Conservation (phyloP, 2,329 filamentous ascomycete species). For the Alternaria atra region DNA sequence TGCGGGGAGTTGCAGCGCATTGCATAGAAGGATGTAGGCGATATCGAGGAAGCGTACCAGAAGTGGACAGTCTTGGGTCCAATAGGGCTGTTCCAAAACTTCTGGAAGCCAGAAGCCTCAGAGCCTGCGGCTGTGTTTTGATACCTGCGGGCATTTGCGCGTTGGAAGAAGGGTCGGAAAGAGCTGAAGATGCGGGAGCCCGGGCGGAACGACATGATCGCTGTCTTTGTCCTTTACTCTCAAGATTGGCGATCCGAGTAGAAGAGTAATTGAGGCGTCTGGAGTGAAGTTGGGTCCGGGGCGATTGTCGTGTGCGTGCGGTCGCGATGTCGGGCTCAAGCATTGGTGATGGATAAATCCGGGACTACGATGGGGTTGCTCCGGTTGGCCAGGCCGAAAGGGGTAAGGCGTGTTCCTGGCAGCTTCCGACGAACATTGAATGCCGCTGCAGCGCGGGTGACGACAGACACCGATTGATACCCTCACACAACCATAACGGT, state of each 20-base stretch:
- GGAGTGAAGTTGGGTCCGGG: background rate
- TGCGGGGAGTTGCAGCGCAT: constrained; percentile 9
- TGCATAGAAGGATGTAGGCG: background rate
- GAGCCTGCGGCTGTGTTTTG: constrained; percentile 70
- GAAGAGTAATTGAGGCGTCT: constrained; percentile 51
- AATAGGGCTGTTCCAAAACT: constrained; percentile 66
- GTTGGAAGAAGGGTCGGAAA: constrained; percentile 62
- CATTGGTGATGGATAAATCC: constrained; percentile 27
- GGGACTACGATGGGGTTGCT: constrained; percentile 35
- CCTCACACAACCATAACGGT: constrained; percentile 6
- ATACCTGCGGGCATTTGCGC: constrained; percentile 69
- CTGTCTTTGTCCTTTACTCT: constrained; percentile 15
- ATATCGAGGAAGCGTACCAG: constrained; percentile 68
- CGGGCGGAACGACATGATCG: constrained; percentile 64
- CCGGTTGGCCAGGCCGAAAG: constrained; percentile 29
- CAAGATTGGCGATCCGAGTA: constrained; percentile 9
- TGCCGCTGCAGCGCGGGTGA: constrained; percentile 15
- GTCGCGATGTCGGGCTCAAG: constrained; percentile 29
- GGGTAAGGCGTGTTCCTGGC: constrained; percentile 17
- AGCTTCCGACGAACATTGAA: constrained; percentile 33
- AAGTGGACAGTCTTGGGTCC: constrained; percentile 88
- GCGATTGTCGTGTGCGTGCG: constrained; percentile 8
- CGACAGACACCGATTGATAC: constrained; percentile 28
- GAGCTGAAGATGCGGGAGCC: constrained; percentile 66
- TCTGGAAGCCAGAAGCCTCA: constrained; percentile 68